Percentiles rank a stretch among this genome's conserved stretches.
These are phyloP conservation scores for Tylopilus rubrobrunneus DNA, from an alignment of 768 basidiomycete genomes.

Conservation along the genomic window DNA sequence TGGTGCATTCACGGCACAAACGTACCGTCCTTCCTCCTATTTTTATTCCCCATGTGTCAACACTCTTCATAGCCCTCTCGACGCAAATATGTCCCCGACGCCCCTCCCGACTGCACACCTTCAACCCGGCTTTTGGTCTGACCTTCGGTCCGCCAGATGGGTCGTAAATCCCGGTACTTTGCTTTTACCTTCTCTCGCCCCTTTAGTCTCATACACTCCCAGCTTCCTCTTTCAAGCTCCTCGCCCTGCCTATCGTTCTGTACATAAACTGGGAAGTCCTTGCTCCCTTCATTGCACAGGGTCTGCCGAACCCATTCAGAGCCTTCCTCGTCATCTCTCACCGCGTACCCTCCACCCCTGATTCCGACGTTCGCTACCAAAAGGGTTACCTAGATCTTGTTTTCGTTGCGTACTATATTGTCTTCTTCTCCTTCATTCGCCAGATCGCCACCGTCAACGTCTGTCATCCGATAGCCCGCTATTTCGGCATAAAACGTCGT, in stretches of 20 bases:
- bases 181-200: background rate
- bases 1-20: too few species aligned
- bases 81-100: background rate
- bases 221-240: conserved; percentile 67
- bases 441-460: conserved; percentile 67
- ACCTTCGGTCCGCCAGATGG: conserved; percentile 61
- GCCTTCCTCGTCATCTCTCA: conserved; percentile 71
- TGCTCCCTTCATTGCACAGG: conserved; percentile 43
- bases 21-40: too few species aligned
- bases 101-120: background rate
- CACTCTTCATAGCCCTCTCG: background rate
- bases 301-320: conserved; percentile 66
- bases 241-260: conserved; percentile 56
- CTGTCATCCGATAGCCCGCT: conserved; percentile 62
- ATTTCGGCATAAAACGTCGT: conserved; percentile 63
- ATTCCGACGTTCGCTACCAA: conserved; percentile 56
- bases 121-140: conserved; percentile 38
- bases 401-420: conserved; percentile 79
- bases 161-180: conserved; percentile 61
- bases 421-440: conserved; percentile 87
- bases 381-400: conserved; percentile 73
- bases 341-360: conserved; percentile 46
- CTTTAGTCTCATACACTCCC: background rate
- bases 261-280: conserved; percentile 64
- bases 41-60: background rate